These are phyloP conservation scores for Aquilaria sinensis DNA, from an alignment of 345 rosid species.

Conservation along the genomic window DNA sequence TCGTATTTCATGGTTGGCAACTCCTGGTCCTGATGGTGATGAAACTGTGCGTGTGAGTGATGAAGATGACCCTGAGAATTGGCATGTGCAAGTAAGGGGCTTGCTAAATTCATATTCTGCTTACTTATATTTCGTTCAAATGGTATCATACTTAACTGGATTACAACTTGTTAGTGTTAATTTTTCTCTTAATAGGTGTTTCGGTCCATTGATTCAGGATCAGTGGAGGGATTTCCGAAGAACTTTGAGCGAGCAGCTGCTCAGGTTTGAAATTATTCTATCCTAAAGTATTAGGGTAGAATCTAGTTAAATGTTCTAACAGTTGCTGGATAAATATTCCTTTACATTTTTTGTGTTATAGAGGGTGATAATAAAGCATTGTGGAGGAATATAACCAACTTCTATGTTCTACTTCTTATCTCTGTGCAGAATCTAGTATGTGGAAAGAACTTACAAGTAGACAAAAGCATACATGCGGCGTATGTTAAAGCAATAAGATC, in stretches of 20 bases:
- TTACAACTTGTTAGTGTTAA: not conserved
- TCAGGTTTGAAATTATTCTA: conserved; percentile 33
- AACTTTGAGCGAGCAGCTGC: conserved; percentile 33
- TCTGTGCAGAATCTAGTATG: conserved; percentile 46
- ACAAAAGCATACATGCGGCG: conserved; percentile 62
- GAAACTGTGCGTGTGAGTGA: conserved; percentile 20
- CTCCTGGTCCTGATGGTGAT: conserved; percentile 45
- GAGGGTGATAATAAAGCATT: too few relatives aligned
- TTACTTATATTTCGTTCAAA: not conserved
- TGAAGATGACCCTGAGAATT: conserved; percentile 53
- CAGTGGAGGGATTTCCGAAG: conserved; percentile 65
- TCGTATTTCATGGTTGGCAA: conserved; percentile 46
- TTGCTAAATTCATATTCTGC: not conserved
- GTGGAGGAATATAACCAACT: not conserved
- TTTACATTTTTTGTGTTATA: not conserved
- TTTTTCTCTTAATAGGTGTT: conserved; percentile 35
- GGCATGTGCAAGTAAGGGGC: conserved; percentile 61
- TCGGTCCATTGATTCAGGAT: conserved; percentile 76
- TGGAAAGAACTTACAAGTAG: conserved; percentile 62
- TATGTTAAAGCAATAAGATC: conserved; percentile 69
- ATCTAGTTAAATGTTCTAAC: not conserved
- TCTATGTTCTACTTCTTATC: not conserved
- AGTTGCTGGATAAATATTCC: not conserved
- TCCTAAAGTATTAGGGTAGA: not conserved
- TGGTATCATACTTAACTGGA: not conserved